Percentiles rank a stretch among this genome's conserved stretches.
phyloP scores from a whole-genome alignment of 345 rosid genomes.

The Eucalyptus curtisii region DNA sequence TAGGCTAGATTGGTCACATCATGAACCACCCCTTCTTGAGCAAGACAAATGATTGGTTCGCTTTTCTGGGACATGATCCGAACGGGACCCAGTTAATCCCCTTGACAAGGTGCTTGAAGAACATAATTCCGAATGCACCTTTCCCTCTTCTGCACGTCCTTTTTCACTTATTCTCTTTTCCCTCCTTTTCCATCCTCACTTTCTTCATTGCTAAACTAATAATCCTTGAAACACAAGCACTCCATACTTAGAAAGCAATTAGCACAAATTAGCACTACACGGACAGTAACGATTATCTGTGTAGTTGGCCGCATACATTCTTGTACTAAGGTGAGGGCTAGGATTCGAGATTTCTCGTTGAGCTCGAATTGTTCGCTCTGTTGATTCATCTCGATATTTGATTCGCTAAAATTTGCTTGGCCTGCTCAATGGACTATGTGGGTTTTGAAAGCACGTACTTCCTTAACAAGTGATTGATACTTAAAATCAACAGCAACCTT shows the following conservation, averaged over 20 bases:
- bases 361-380: not conserved
- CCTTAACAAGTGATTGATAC: not conserved
- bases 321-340: not conserved
- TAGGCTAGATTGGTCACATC: not conserved
- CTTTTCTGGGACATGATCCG: not conserved
- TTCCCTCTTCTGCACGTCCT: not conserved
- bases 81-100: not conserved
- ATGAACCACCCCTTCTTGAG: not conserved
- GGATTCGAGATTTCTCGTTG: not conserved
- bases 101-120: not conserved
- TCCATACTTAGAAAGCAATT: not conserved
- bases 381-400: not conserved
- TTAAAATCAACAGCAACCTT: not conserved
- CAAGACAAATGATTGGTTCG: not conserved
- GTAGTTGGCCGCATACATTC: not conserved
- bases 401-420: not conserved
- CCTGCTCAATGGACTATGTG: not conserved
- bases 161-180: not conserved
- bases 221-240: not conserved
- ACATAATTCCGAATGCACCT: not conserved
- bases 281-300: not conserved
- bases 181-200: not conserved
- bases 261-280: not conserved
- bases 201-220: not conserved
- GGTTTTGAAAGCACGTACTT: not conserved